Evolutionary conservation across 192 early-diverging fungal species (phyloP), one percentile per base, ranked within the genome.

Genomic region (Backusella circina): DNA sequence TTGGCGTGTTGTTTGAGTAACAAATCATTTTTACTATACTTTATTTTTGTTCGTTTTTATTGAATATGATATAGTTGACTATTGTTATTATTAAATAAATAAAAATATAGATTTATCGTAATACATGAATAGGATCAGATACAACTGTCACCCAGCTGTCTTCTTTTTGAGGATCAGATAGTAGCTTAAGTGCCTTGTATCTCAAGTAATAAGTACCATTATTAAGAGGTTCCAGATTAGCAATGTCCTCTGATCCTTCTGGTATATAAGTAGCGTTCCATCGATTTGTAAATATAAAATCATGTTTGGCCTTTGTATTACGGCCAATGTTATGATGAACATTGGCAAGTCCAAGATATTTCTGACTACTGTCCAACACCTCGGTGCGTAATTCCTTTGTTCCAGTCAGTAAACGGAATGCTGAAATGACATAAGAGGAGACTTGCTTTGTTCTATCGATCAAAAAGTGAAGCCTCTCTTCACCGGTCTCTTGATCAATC

Each of bases 261-360:
- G 70, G 70, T 41, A 77, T 37, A 37, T 68, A 57, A 8, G 57
- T 54, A 18, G 72, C 79, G 50, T 76, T 64, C 81, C 81, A 83
- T 39, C 38, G 31, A 12, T 51, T 51, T 6, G 51, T 50, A 26
- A 39, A 68, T 12, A 69, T 51, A 21, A 61, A 64, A 30, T 51
- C 26, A 12, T 8, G 15, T 2, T 18, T 47, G 31, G 41, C 44
- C 8, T 65, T 12, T 4, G 73, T 77, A 57, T 82, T 75, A 30
- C 77, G 70, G 28, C 71, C 41, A 30, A 78, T 21, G 37, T 73
- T 76, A 6, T 28, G 31, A 18, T 68, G 41, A 12, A 72, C n/a
- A 23, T 39, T 44, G 21, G 38, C 70, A n/a, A 36, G 47, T 5
- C 73, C 79, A 32, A 71, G 26, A 7, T 39, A 50, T 5, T 75